Evolutionary conservation across 768 basidiomycete genomes (phyloP), one percentile per base, ranked within the genome.

Genomic region (Amanita brunnescens): DNA sequence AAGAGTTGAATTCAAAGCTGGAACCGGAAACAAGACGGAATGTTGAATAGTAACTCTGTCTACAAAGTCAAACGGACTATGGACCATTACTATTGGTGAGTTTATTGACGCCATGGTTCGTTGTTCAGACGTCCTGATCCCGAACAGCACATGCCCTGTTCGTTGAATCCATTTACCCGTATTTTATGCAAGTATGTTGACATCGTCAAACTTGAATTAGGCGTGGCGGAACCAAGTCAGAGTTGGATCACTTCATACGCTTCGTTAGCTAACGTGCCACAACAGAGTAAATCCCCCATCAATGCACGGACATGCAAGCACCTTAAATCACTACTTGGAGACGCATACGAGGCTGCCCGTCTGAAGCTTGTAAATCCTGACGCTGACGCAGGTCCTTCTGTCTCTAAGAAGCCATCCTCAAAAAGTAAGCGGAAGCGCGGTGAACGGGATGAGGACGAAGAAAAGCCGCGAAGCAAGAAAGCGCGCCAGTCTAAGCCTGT

Each of bases 301-400:
- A 69, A 72, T 54, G 71, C 71, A 7, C 68, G 73, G 14, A 67
- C 69, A 14, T 75, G 74, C 61, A 73, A 74, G 50, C 73, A 75
- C 47, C 59, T 75, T n/a, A 63, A 64, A 42, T 54, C 64, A 12
- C 55, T 73, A 18, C 64, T 75, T 6, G 73, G 73, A 5, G 69
- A 73, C 18, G 62, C 58, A 33, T 74, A 75, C 57, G 73, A 74
- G 54, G 62, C 59, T 33, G 71, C 70, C 9, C 69, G 72, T 14
- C 29, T 70, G 14, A 59, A 65, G 37, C 47, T 66, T 21, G 69
- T 67, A 49, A 69, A 70, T 50, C 67, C 67, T 2, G 41, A 60
- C 33, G 64, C 62, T 9, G 51, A 52, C 12, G 43, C 58, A 6
- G 6, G 59, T 1, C 58, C 59, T 47, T 51, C 45, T 24, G 30